Evolutionary conservation across 2,329 filamentous ascomycete species (phyloP).

Genomic region (Raffaelea arxii): DNA sequence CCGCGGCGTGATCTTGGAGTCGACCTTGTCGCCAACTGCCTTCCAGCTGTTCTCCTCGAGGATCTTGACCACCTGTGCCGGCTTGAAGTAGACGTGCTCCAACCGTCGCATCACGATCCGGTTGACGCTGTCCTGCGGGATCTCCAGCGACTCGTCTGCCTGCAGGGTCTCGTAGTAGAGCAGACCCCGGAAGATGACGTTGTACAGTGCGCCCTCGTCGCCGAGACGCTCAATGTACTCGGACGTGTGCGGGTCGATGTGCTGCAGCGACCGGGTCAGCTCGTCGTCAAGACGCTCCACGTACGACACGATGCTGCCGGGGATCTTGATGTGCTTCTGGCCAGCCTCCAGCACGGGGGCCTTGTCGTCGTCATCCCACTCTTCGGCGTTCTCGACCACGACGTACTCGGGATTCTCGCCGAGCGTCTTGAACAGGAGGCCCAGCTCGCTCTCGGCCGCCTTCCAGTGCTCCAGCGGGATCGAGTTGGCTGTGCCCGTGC

Average conservation of each 20-base stretch:
- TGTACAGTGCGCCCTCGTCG: constrained; percentile 86
- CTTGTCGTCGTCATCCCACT: constrained; percentile 99
- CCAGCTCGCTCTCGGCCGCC: constrained; percentile 78
- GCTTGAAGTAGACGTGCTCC: constrained; percentile 99
- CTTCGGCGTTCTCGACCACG: constrained; percentile 84
- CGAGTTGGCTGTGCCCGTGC: constrained; percentile 62
- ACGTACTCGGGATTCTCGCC: constrained; percentile 72
- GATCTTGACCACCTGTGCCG: constrained; percentile 82
- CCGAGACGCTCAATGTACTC: constrained; percentile 95
- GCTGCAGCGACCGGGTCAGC: constrained; percentile 91
- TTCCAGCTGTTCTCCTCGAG: constrained; percentile 95
- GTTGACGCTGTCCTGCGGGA: constrained; percentile 81
- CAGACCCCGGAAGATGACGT: constrained; percentile 77
- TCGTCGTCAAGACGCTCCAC: constrained; percentile 95
- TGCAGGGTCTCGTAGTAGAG: constrained; percentile 80
- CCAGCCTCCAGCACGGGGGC: constrained; percentile 61
- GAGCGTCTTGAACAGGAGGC: constrained; percentile 65
- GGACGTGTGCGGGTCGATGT: constrained; percentile 95
- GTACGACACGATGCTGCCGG: constrained; percentile 89
- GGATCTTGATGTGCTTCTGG: constrained; percentile 79
- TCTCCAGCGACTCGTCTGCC: constrained; percentile 59
- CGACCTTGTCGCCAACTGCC: constrained; percentile 54
- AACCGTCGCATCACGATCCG: constrained; percentile 86
- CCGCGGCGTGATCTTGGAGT: constrained; percentile 76
- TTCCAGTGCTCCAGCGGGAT: constrained; percentile 99